Base-by-base conservation (phyloP, 176 grass and related monocot species). In the Pharus latifolius region DNA sequence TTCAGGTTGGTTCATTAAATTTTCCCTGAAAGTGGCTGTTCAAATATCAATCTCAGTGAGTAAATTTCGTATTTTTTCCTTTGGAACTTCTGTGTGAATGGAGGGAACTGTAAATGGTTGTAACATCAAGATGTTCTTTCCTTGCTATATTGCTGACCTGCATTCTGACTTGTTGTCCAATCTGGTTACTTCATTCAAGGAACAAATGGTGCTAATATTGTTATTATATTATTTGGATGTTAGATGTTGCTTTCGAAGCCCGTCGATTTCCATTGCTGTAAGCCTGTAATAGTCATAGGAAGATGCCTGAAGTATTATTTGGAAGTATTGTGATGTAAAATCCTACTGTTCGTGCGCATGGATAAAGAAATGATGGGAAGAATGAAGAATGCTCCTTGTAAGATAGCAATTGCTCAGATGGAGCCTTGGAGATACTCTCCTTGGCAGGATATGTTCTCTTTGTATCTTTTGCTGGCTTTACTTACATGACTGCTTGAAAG, bases 71-170 rank as follows among this genome's bases (percentile, higher is more conserved):
- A 5, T 51, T 65, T 25, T 25, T 81, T 37, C 13, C 11, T 40
- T 15, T 24, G 61, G n/a, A 51, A 44, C 12, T 53, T 63, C 34
- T 55, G 37, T 70, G 73, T 77, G 64, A 77, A 71, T 40, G 48
- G 56, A 70, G 56, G 64, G 49, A 49, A 64, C 22, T 29, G 51
- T 18, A 23, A 42, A 43, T 26, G 35, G 8, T 38, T 5, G 50
- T 16, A 22, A 55, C 53, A 10, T 73, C 43, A 68, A 51, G 43
- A 78, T 69, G 1, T 26, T 78, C n/a, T 19, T 62, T 77, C 42
- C 44, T 20, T 65, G n/a, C 26, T 37, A 17, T 9, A 78, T 72
- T 37, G 72, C 66, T 72, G 50, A 30, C 20, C 50, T 72, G 42
- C 66, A 13, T 18, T 70, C 17, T 70, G 48, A 15, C 13, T 77